Evolutionary conservation across 2,329 filamentous ascomycete genomes (phyloP).

Genomic region (Acrocalymma vagum): DNA sequence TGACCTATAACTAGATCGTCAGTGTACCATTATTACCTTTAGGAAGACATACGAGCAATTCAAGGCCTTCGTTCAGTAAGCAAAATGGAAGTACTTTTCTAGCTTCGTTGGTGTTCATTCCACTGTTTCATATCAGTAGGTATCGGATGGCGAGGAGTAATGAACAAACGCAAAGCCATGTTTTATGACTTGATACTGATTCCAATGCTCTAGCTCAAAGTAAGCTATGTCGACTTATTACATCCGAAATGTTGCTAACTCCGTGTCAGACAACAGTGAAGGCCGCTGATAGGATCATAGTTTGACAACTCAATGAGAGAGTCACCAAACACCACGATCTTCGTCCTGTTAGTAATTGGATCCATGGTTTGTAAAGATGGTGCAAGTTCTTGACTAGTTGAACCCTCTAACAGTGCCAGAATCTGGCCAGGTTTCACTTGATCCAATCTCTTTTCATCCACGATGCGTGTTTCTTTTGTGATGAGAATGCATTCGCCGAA

Average conservation of each 20-base stretch:
- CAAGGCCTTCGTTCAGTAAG: slow-evolving; percentile 3
- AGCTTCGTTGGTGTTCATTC: slow-evolving; percentile 7
- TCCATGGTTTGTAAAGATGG: too few species aligned
- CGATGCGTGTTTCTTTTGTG: too few species aligned
- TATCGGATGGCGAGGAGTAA: not conserved
- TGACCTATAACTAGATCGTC: too few species aligned
- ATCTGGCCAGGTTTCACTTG: too few species aligned
- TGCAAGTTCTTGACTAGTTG: too few species aligned
- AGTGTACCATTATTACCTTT: too few species aligned
- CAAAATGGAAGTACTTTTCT: slow-evolving; percentile 6
- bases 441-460: too few species aligned
- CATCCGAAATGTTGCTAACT: slow-evolving; percentile 2
- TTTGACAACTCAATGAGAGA: slow-evolving; percentile 1
- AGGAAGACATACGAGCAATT: slow-evolving; percentile 6
- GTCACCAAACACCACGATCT: too few species aligned
- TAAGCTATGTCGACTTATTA: slow-evolving; percentile 1
- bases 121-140: not conserved
- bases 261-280: slow-evolving; percentile 3
- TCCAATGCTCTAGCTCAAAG: slow-evolving; percentile 8
- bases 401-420: too few species aligned
- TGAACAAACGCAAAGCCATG: slow-evolving; percentile 5
- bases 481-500: too few species aligned
- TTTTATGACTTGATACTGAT: slow-evolving; percentile 6
- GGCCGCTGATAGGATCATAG: slow-evolving; percentile 1
- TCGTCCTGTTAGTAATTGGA: too few species aligned